These are phyloP conservation scores for Amanita brunnescens DNA, from an alignment of 768 basidiomycete genomes.

Conservation along the genomic window DNA sequence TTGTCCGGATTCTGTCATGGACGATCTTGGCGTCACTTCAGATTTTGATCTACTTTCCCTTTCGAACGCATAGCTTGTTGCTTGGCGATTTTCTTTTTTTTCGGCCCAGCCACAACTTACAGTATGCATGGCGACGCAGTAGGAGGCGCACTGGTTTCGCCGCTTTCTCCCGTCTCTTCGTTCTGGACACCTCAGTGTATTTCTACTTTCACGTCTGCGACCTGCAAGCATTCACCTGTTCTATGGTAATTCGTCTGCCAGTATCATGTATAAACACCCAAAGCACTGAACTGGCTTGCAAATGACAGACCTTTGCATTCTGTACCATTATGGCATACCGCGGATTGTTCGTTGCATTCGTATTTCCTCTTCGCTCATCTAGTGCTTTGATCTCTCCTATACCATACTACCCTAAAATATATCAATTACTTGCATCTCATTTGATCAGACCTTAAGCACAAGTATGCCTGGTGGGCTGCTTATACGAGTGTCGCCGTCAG, in stretches of 20 bases:
- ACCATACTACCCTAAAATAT: slow-evolving; percentile 1
- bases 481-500: too few species aligned
- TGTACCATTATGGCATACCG: slow-evolving; percentile 2
- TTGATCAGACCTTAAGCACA: background rate
- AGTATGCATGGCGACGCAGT: background rate
- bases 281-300: background rate
- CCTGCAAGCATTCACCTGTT: background rate
- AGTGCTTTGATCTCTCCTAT: background rate
- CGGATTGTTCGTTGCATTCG: background rate
- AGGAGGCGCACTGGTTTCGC: background rate
- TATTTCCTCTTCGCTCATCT: background rate
- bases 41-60: slow-evolving; percentile 10
- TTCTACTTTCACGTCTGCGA: background rate
- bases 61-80: background rate
- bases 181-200: background rate
- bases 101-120: background rate
- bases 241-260: background rate
- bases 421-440: background rate
- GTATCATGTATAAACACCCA: background rate
- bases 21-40: slow-evolving; percentile 3
- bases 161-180: background rate
- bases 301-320: background rate
- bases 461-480: too few species aligned
- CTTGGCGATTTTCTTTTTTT: background rate
- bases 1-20: background rate